These are phyloP conservation scores for Apiotrichum sp. DNA, from an alignment of 1,284 basidiomycete genomes.

Conservation along the genomic window DNA sequence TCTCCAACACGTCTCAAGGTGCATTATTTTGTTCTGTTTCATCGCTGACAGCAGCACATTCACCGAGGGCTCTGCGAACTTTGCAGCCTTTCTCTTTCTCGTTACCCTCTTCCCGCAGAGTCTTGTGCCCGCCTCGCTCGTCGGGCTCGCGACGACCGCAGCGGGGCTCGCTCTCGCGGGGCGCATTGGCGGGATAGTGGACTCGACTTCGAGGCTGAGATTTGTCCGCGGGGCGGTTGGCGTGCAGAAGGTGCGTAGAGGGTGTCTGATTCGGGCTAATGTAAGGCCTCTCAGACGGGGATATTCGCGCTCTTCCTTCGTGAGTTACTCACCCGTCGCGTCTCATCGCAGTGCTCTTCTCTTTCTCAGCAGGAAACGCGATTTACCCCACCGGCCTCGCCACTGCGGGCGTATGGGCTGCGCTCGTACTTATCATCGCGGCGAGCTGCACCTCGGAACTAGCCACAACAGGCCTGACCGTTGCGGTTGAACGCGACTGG, in stretches of 20 bases:
- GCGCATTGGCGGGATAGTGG: constrained; percentile 47
- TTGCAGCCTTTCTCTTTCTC: constrained; percentile 39
- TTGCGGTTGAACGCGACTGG: constrained; percentile 52
- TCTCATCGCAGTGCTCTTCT: constrained; percentile 32
- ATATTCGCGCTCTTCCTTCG: constrained; percentile 45
- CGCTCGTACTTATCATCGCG: constrained; percentile 42
- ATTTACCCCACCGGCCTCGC: constrained; percentile 15
- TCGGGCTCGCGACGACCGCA: constrained; percentile 48
- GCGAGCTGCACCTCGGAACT: constrained; percentile 40
- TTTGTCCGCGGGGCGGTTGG: constrained; percentile 44
- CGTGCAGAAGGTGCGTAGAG: constrained; percentile 42
- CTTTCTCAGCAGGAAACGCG: constrained; percentile 5
- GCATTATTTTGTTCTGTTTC: not conserved
- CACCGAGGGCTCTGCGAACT: constrained; percentile 24
- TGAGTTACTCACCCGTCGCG: constrained; percentile 3
- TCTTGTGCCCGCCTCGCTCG: constrained; percentile 49
- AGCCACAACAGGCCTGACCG: constrained; percentile 47
- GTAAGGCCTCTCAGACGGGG: not conserved
- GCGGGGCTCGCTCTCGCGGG: constrained; percentile 43
- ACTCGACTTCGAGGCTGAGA: constrained; percentile 23
- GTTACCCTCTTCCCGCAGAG: constrained; percentile 39
- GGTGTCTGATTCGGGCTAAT: not conserved
- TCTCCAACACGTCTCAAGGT: constrained; percentile 34
- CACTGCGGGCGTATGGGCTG: constrained; percentile 17
- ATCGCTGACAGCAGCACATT: constrained; percentile 16